Evolutionary conservation across 306 rosid species (phyloP).

Genomic region (Betula pendula): DNA sequence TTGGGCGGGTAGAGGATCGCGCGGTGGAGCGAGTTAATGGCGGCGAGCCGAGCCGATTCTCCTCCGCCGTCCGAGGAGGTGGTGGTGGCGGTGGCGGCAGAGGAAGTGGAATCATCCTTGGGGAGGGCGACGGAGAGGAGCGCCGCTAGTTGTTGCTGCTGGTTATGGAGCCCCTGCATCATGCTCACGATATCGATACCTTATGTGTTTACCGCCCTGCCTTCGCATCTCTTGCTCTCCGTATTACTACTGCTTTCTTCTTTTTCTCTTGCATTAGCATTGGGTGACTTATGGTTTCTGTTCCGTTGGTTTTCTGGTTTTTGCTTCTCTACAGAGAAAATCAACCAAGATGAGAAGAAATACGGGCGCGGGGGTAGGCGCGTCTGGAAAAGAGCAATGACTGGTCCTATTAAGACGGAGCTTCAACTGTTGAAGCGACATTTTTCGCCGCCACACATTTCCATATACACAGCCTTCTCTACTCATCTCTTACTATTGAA

Average conservation of each 20-base stretch:
- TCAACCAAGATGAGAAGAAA: background rate
- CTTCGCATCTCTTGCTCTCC: slow-evolving; percentile 32
- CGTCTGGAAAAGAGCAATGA: too few relatives aligned
- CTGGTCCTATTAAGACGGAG: background rate
- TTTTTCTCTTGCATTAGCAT: background rate
- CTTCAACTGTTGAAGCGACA: background rate
- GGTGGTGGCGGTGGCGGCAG: background rate
- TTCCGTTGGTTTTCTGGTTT: background rate
- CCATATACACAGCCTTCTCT: too few relatives aligned
- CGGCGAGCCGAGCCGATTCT: slow-evolving; percentile 66
- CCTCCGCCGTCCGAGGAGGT: slow-evolving; percentile 40
- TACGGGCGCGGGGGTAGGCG: too few relatives aligned
- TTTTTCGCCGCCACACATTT: too few relatives aligned
- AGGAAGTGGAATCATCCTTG: slow-evolving; percentile 48
- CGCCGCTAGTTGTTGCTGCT: slow-evolving; percentile 81
- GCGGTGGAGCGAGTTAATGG: slow-evolving; percentile 81
- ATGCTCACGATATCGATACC: background rate
- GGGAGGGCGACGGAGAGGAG: slow-evolving; percentile 85
- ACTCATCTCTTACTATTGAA: too few relatives aligned
- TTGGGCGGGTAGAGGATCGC: slow-evolving; percentile 81
- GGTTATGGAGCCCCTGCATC: slow-evolving; percentile 88
- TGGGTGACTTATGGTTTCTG: background rate
- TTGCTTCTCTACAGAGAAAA: background rate
- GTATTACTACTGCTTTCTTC: background rate
- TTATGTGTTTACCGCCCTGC: background rate